These are phyloP conservation scores for Inga leiocalycina DNA, from an alignment of 306 rosid genomes.

Conservation along the genomic window DNA sequence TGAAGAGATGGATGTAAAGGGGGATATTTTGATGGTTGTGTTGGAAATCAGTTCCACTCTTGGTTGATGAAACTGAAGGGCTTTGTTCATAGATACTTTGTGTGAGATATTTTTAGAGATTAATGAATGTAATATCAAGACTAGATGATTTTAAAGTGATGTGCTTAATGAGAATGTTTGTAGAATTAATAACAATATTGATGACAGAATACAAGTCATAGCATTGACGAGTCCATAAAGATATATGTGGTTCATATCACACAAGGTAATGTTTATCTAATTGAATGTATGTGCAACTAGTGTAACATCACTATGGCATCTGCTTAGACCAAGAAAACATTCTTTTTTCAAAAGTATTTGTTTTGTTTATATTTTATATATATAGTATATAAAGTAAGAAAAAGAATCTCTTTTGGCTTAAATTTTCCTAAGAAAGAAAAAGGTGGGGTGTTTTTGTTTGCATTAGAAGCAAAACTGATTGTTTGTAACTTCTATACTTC, in stretches of 20 bases:
- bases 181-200: neutral
- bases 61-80: neutral
- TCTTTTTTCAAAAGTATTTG: too few relatives aligned
- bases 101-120: neutral
- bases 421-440: too few relatives aligned
- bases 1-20: constrained; percentile 36
- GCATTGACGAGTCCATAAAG: neutral
- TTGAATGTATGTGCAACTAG: neutral
- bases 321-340: neutral
- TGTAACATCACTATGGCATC: neutral
- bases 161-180: neutral
- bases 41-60: neutral
- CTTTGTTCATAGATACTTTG: neutral
- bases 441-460: too few relatives aligned
- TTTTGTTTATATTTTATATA: neutral
- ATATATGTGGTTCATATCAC: neutral
- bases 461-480: too few relatives aligned
- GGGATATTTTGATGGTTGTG: neutral
- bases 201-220: neutral
- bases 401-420: too few relatives aligned
- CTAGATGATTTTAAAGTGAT: neutral
- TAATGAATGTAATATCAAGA: neutral
- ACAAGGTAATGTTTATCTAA: neutral
- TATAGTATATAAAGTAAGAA: too few relatives aligned
- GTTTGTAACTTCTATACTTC: too few relatives aligned